phyloP scores from a whole-genome alignment of 2,329 filamentous ascomycete genomes.

The Calonectria hawksworthii region DNA sequence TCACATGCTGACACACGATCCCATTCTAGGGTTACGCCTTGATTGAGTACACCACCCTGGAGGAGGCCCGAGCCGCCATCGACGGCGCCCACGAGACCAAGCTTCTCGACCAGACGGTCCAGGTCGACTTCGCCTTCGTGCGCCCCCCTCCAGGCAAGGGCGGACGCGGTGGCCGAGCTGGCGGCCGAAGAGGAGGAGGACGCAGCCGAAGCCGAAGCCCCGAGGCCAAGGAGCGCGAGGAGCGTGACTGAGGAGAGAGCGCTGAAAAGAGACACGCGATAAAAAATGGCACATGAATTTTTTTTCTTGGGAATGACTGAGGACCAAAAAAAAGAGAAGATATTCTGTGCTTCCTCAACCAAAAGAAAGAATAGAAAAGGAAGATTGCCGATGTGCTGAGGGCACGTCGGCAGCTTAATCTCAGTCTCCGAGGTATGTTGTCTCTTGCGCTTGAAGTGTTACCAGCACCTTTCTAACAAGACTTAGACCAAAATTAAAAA shows the following conservation, averaged over 20 bases:
- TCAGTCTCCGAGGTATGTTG: constrained; percentile 44
- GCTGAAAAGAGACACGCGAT: background rate
- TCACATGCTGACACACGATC: background rate
- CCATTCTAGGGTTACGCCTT: constrained; percentile 81
- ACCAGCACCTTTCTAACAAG: constrained; percentile 7
- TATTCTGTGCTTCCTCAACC: background rate
- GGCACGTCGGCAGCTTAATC: constrained; percentile 48
- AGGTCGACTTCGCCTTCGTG: constrained; percentile 89
- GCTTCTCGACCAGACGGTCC: constrained; percentile 84
- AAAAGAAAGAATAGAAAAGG: background rate
- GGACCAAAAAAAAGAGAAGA: background rate
- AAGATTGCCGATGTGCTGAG: constrained; percentile 43
- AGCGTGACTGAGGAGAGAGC: constrained; percentile 43
- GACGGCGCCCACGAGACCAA: constrained; percentile 83
- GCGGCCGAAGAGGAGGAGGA: constrained; percentile 59
- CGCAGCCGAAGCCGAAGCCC: constrained; percentile 66
- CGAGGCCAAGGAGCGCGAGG: constrained; percentile 53
- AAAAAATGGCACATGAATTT: background rate
- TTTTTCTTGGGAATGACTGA: background rate
- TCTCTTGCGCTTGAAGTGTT: background rate
- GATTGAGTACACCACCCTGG: constrained; percentile 85
- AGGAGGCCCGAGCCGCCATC: constrained; percentile 86
- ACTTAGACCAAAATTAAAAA: background rate
- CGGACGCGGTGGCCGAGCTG: constrained; percentile 52
- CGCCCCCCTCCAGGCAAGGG: constrained; percentile 76